Base-by-base conservation (phyloP, 192 early-diverging fungal genomes). In the Podila verticillata region DNA sequence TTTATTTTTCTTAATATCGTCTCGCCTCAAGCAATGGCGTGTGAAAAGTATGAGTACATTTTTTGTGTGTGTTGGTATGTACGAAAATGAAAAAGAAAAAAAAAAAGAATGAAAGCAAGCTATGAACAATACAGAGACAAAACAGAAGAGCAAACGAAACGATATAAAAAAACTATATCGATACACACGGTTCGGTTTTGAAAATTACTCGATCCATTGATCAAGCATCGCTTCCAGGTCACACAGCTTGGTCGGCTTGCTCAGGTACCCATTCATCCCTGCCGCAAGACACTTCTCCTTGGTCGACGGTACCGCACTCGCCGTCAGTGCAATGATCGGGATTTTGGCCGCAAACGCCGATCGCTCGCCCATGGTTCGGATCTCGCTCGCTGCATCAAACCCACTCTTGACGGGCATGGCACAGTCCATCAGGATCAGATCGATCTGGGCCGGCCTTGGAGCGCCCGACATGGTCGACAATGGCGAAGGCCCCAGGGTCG, bases 351-450 rank as follows among this genome's bases (percentile, higher is more conserved):
- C 54, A 77, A 77, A 77, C 4, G 26, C 19, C 6, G 68, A 70
- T 0, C 30, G 54, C 19, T 48, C 36, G 2, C 73, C 79, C 63
- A 83, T 85, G 1, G 79, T 30, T 32, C 89, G 78, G 28, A 90
- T 90, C 69, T 83, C 82, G 19, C 36, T 62, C 24, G 89, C 75
- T 30, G 86, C 80, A 31, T 89, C 87, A 57, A 82, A 80, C 20
- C 90, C 90, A 67, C 88, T 84, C 84, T 87, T 86, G 30, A 91
- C 72, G 0, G 90, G 90, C 90, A 91, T 91, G 24, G 88, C 87
- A 57, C 86, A 80, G 64, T 89, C 88, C 82, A 88, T 88, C 61
- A 84, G 35, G 66, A 87, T 90, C 57, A 86, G 26, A 34, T 79
- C 75, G 48, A 79, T 72, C 54, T 79, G 71, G 28, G 64, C 26